A percentile compares a stretch with the other conserved stretches of the same genome.
Evolutionary conservation across 1,284 basidiomycete genomes (phyloP).

Genomic region (Cutaneotrichosporon cutaneum): DNA sequence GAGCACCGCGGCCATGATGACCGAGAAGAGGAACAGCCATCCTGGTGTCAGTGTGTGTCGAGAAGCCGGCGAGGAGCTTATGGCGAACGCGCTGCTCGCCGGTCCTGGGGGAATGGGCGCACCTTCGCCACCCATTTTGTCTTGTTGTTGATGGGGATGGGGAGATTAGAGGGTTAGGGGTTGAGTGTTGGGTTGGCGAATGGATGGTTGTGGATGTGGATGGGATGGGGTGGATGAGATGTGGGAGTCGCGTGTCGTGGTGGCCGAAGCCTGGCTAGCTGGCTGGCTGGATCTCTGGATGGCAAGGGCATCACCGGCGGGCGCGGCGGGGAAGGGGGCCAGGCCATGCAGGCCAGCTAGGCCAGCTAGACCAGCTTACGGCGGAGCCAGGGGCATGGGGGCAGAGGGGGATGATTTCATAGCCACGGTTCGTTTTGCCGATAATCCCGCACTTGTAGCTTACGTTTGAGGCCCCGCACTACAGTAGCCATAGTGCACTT

Average conservation of each 20-base stretch:
- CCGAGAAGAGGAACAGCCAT: conserved; percentile 91
- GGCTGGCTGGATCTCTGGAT: too few relatives aligned
- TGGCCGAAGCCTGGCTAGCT: not conserved
- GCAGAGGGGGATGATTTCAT: too few relatives aligned
- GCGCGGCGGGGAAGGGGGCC: too few relatives aligned
- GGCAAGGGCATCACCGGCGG: too few relatives aligned
- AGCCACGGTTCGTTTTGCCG: not conserved
- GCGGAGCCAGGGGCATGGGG: too few relatives aligned
- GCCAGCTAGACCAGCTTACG: too few relatives aligned
- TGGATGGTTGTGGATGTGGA: not conserved
- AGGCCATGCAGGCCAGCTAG: too few relatives aligned
- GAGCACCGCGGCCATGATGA: conserved; percentile 86
- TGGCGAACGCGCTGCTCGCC: not conserved
- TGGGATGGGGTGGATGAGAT: not conserved
- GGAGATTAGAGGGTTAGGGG: not conserved
- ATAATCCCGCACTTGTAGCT: not conserved
- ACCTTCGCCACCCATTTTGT: conserved; percentile 52
- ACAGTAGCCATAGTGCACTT: too few relatives aligned
- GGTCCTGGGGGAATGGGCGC: conserved; percentile 18
- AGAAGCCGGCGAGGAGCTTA: not conserved
- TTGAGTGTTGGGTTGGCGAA: not conserved
- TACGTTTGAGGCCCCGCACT: not conserved
- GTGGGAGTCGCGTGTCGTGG: not conserved
- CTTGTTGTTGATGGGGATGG: not conserved
- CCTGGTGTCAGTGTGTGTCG: conserved; percentile 57